phyloP scores from a whole-genome alignment of 257 asterid species.

The Anisodus acutangulus region DNA sequence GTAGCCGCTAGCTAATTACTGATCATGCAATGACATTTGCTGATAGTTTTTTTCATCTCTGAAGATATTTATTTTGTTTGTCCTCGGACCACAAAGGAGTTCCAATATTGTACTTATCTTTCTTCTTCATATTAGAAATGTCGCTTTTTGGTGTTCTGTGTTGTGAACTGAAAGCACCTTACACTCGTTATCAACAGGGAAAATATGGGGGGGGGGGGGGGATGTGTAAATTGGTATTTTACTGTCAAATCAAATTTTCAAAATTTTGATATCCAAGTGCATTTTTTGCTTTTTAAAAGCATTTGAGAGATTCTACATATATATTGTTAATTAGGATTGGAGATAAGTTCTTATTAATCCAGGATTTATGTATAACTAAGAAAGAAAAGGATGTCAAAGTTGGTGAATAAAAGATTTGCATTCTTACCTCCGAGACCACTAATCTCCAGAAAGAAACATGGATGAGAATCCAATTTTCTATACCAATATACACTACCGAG shows the following conservation, averaged over 20 bases:
- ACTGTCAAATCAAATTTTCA: neutral
- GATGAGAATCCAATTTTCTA: neutral
- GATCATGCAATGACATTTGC: neutral
- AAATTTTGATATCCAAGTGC: neutral
- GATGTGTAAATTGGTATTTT: constrained; percentile 5
- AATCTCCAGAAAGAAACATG: neutral
- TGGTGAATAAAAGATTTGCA: neutral
- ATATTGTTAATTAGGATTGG: neutral
- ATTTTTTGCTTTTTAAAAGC: neutral
- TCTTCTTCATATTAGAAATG: neutral
- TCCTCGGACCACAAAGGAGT: constrained; percentile 13
- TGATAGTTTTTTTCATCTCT: neutral
- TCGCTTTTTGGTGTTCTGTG: neutral
- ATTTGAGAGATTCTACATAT: neutral
- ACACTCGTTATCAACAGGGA: neutral
- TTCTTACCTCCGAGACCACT: neutral
- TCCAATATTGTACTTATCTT: neutral
- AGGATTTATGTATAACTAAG: neutral
- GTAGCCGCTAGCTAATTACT: neutral
- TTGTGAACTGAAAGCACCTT: neutral
- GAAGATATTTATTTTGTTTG: neutral
- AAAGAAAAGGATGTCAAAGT: neutral
- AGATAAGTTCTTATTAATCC: constrained; percentile 5
- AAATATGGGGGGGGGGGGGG: neutral
- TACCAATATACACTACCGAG: no score